Evolutionary conservation across 148 eudicot genomes (phyloP), one percentile per base, ranked within the genome.

Genomic region (Dianthus caryophyllus): DNA sequence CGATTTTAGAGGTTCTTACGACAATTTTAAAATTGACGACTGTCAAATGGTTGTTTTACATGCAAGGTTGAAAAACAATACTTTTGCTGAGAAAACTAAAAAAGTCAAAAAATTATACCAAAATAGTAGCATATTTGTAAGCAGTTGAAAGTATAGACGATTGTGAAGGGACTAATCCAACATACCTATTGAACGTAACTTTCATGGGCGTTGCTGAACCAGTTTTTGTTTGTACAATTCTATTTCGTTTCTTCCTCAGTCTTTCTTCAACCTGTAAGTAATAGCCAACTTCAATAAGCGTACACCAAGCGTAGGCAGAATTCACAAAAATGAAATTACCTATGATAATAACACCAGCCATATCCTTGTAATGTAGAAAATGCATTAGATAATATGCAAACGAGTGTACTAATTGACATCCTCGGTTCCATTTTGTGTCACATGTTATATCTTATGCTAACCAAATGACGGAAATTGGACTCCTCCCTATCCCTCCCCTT

Each of bases 171-270:
- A 21, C 21, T 21, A 64, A 33, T 2, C 38, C 38, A 33, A 64
- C 64, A 83, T 76, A 94, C 98, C 88, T 79, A 77, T 83, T 90
- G 64, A 94, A 85, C 48, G 58, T 75, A 53, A 94, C 96, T 71
- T 79, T 76, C 84, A 88, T 88, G 61, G 97, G 96, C 18, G 52
- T 60, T 5, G 81, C 79, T 9, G 98, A 94, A 76, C 98, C 98
- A 11, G 90, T 94, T 77, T 94, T 94, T 0, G 87, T 70, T 51
- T 94, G 98, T 66, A 90, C 33, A 56, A 94, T 88, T 63, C 77
- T 90, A 81, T 82, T 77, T 78, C 88, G 80, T 75, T 90, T 94
- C 80, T 74, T 88, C 81, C 87, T 90, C 82, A 94, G 66, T 64
- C 98, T 88, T 57, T 90, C 96, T 74, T 84, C 97, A 85, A 94